Evolutionary conservation across 306 rosid genomes (phyloP), one percentile per base, ranked within the genome.

Genomic region (Acacia melanoxylon): DNA sequence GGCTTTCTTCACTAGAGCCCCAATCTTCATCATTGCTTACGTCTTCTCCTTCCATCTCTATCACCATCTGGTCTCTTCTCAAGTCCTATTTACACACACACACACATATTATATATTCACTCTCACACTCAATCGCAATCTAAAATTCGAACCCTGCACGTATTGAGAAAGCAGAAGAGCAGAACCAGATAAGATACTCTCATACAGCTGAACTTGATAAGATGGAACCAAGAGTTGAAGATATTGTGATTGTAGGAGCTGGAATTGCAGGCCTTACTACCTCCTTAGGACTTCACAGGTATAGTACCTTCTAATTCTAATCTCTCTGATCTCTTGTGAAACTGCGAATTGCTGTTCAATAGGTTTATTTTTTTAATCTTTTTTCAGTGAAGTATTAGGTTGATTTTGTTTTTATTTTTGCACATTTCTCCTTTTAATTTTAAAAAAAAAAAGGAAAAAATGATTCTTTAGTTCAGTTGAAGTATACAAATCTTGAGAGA

Each of bases 201-300:
- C 42, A 10, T 14, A 17, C 45, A 19, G 3, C 8, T 54, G 68
- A 25, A 11, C 8, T 4, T 25, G 35, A 62, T 0, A 62, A 9
- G 72, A 87, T 84, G 90, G 87, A 68, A 81, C 82, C 42, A 45
- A 29, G 10, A 61, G 86, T 22, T n/a, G 74, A 84, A 80, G 90
- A 90, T 22, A 52, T 94, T 75, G 92, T 92, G 83, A 92, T 94
- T 71, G 97, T 94, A 25, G 97, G 98, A 82, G 98, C 86, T 80
- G 98, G 96, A 68, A 88, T 94, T 54, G 87, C 92, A 62, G 97
- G 97, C 25, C 96, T 94, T 10, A 25, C 98, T 4, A 87, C 96
- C 0, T 82, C 96, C 17, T 76, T 92, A 6, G 98, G 90, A 82
- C 92, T 91, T 78, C 87, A 89, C 76, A 85, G 88, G 89, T 83